Evolutionary conservation across 2,329 filamentous ascomycete genomes (phyloP), one percentile per base, ranked within the genome.

Genomic region (Aphanoascus verrucosus): DNA sequence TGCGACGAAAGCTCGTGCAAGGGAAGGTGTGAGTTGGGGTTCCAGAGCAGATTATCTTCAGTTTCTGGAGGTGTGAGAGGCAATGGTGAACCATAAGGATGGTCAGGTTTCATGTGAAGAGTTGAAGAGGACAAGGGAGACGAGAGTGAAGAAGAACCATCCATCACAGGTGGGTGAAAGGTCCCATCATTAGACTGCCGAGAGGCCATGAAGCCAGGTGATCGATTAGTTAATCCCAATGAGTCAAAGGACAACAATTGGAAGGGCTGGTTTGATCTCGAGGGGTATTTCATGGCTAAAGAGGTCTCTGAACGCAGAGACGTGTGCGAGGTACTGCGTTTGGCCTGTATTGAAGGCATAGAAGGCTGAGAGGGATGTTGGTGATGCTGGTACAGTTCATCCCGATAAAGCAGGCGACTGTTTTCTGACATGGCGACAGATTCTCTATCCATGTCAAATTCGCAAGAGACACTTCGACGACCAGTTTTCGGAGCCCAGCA

Each of bases 161-260:
- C 45, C 15, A 35, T 35, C 38, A 28, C 44, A 19, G 51, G 23
- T 42, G 20, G 37, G 15, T 35, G 38, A n/a, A 50, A 54, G 17
- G 4, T 40, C 9, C 40, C 31, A 23, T 45, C 32, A 32, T 50
- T 54, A 17, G 46, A 12, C 6, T 35, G 19, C 43, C 43, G 37
- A 19, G 49, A 51, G 5, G 31, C 7, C 32, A 41, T 52, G 34
- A 52, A 40, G 7, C 32, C 19, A 15, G 35, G 57, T 5, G 64
- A 58, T 44, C 74, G 72, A 48, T 69, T 67, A 50, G 71, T 70
- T 55, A 77, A 77, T 34, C 75, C 75, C 48, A 79, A 67, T 15
- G 70, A 65, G 53, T 79, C 72, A 60, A 80, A 79, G 1, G 76
- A 76, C 4, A 77, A 77, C 14, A 80, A 69, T 51, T 77, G 74